Evolutionary conservation across 1,284 basidiomycete species (phyloP), one percentile per base, ranked within the genome.

Genomic region (Fomitopsis betulina): DNA sequence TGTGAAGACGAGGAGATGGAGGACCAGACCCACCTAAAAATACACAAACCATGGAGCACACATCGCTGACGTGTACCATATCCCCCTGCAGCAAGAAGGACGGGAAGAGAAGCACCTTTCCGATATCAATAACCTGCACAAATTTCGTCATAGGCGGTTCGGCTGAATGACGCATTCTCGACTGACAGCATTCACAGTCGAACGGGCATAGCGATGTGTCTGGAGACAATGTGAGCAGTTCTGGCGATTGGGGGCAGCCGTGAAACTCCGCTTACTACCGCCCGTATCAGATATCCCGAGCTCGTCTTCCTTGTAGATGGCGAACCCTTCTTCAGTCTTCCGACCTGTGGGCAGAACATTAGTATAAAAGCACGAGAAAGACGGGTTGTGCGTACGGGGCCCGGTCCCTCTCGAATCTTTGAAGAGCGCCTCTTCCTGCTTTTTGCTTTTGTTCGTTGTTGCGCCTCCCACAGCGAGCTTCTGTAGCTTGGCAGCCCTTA

Each of bases 251-350:
- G 40, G 42, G 37, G 3, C 5, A 33, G 58, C 54, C 38, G 35
- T 58, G 27, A 53, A 54, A 60, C 53, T 56, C 58, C 27, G 72
- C 82, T 73, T 73, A 91, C 93, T 91, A 72, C 93, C 93, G 52
- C 87, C 89, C 61, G 84, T 79, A 56, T 83, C 78, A 56, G 79
- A 76, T 60, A 96, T 90, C 13, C 86, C 84, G 12, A 96, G 81
- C 65, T 95, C 93, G 63, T 88, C 89, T 71, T 94, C 93, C 70
- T 93, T 94, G 73, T 88, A 96, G 38, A 96, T 85, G 35, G 77
- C 71, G 76, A 83, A 95, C 0, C 93, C 94, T 71, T 96, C 93
- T 60, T 90, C 90, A 0, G 93, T 96, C 72, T 80, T 88, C 39
- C 84, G 83, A 59, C 91, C 93, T 94, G 68, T 54, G 52, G 47